Percentiles rank a stretch among this genome's conserved stretches.
phyloP scores from a whole-genome alignment of 2,329 filamentous ascomycete species.

The Rhinocladiella similis region DNA sequence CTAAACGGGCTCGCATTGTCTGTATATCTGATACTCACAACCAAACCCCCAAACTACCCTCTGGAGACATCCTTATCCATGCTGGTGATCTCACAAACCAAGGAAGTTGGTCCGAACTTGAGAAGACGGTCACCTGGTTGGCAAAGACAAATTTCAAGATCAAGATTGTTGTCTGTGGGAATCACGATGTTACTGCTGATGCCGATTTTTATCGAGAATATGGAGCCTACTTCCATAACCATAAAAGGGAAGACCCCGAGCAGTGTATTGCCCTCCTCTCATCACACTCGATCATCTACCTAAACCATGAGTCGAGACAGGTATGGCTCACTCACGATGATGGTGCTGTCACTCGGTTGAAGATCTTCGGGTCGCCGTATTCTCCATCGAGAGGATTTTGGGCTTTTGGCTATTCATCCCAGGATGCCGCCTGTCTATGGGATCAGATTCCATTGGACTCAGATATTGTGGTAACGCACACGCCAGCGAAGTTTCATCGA shows the following conservation, averaged over 20 bases:
- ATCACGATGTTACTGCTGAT: conserved; percentile 42
- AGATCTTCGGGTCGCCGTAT: conserved; percentile 60
- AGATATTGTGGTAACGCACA: conserved; percentile 59
- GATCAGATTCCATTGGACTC: conserved; percentile 49
- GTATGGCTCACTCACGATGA: conserved; percentile 45
- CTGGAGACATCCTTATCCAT: conserved; percentile 50
- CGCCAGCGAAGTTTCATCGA: conserved; percentile 52
- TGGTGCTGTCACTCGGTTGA: conserved; percentile 52
- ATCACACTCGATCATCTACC: conserved; percentile 50
- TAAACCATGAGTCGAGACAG: conserved; percentile 49
- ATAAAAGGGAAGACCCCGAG: conserved; percentile 45
- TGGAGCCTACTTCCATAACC: conserved; percentile 44
- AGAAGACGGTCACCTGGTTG: conserved; percentile 46
- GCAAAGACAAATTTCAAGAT: conserved; percentile 39
- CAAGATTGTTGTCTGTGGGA: conserved; percentile 51
- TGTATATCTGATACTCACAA: conserved; percentile 52
- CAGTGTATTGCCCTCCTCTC: conserved; percentile 47
- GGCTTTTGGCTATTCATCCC: conserved; percentile 56
- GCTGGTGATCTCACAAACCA: conserved; percentile 51
- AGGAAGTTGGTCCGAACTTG: conserved; percentile 45
- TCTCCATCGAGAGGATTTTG: conserved; percentile 50
- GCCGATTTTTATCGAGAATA: conserved; percentile 45
- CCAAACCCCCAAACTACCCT: conserved; percentile 37
- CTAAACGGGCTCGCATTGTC: conserved; percentile 32
- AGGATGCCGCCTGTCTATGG: conserved; percentile 49